Base-by-base conservation (phyloP, 2,329 filamentous ascomycete genomes). In the Ceratocystis diversiconidia region DNA sequence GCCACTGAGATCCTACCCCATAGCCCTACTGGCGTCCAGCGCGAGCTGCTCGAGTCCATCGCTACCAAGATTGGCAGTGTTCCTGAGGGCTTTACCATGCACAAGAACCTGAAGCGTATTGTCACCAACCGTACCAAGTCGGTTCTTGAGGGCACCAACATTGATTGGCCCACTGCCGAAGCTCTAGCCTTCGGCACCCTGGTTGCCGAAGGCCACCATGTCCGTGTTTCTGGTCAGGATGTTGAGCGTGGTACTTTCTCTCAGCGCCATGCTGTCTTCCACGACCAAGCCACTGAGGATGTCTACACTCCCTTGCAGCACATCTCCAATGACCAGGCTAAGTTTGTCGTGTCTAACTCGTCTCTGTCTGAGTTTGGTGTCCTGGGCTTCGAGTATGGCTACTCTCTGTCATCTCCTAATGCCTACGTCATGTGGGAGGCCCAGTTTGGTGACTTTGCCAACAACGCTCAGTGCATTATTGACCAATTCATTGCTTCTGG, bases 221-320 rank as follows among this genome's bases (percentile, higher is more conserved):
- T 99, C 72, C 90, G 94, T 77, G 89, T 99, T 50, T 97, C 94
- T 68, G 94, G 94, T 71, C 94, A 99, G 80, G 94, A 99, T 80
- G 94, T 99, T 69, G 94, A 99, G 82, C 91, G 94, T 84, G 94
- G 94, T 79, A 99, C 94, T 68, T 99, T 99, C 81, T 97, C 94
- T 59, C 94, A 99, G 80, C 89, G 94, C 72, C 94, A 99, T 76
- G 86, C 92, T 68, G 92, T 99, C 68, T 87, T 99, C 75, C 94
- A 99, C 77, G 94, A 99, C 79, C 94, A 99, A 79, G 91, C 95
- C 76, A 95, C 80, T 64, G 94, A 99, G 79, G 82, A 83, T 70
- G 96, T 92, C 5, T 95, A 95, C 79, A 97, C 91, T 12, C 92
- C 94, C 67, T 81, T 99, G 66, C 89, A 96, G 79, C 79, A 96